Evolutionary conservation across 495 filamentous ascomycete genomes (phyloP).

Genomic region (Penicillium chermesinum): DNA sequence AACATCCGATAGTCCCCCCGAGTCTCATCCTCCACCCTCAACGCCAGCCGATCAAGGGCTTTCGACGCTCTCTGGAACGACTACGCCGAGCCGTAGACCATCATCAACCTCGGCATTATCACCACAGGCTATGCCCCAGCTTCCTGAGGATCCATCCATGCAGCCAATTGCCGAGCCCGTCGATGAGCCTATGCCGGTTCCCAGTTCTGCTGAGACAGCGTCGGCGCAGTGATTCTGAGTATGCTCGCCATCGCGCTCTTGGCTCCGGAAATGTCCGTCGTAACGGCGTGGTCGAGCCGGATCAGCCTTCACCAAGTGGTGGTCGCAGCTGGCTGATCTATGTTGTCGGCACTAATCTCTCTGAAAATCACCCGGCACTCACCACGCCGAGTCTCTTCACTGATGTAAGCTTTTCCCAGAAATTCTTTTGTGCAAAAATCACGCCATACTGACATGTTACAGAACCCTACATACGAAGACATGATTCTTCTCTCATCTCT

Average conservation of each 20-base stretch:
- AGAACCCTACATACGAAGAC: conserved; percentile 75
- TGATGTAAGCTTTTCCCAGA: conserved; percentile 43
- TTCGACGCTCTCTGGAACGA: conserved; percentile 53
- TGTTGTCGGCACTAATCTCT: conserved; percentile 70
- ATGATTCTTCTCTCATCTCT: conserved; percentile 71
- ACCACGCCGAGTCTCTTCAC: conserved; percentile 73
- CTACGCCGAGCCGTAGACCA: conserved; percentile 50
- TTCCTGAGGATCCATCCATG: conserved; percentile 29
- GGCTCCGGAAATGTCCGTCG: conserved; percentile 59
- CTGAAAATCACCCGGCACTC: conserved; percentile 71
- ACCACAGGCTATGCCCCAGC: conserved; percentile 29
- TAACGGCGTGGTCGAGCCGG: conserved; percentile 64
- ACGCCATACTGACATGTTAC: neutral
- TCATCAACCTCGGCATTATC: conserved; percentile 49
- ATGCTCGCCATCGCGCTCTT: conserved; percentile 52
- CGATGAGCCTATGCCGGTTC: conserved; percentile 23
- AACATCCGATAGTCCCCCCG: conserved; percentile 54
- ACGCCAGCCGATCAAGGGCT: conserved; percentile 61
- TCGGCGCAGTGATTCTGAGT: conserved; percentile 59
- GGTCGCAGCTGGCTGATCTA: conserved; percentile 75
- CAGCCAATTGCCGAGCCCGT: conserved; percentile 29
- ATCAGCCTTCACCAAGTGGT: conserved; percentile 44
- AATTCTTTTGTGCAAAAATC: neutral
- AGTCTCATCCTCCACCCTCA: conserved; percentile 62
- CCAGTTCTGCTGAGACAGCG: conserved; percentile 44